phyloP scores from a whole-genome alignment of 2,329 filamentous ascomycete genomes.

The Penicillium concentricum region DNA sequence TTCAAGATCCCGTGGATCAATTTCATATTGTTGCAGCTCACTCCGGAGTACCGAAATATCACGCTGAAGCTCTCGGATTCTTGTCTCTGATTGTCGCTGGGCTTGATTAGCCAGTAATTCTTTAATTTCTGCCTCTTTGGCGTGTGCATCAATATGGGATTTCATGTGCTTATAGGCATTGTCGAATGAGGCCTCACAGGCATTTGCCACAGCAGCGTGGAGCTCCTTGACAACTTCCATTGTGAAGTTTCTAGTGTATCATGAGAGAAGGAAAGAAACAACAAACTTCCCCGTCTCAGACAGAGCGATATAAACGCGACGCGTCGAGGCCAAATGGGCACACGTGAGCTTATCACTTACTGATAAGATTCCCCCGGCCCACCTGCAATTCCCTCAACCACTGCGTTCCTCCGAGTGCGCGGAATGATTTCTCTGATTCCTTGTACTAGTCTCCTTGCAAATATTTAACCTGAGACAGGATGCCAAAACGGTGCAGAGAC shows the following conservation, averaged over 20 bases:
- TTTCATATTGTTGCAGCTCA: conserved; percentile 20
- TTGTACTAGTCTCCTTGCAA: not conserved
- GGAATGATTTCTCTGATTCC: not conserved
- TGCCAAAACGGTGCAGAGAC: conserved; percentile 35
- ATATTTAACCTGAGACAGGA: conserved; percentile 14
- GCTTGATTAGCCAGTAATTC: conserved; percentile 21
- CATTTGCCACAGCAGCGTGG: conserved; percentile 29
- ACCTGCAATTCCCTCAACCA: not conserved
- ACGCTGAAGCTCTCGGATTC: conserved; percentile 21
- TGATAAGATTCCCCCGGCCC: not conserved
- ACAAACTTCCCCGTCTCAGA: not conserved
- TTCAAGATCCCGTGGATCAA: conserved; percentile 5
- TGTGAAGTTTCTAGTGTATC: not conserved
- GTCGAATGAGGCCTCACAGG: conserved; percentile 29
- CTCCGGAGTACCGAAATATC: conserved; percentile 23
- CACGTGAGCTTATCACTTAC: conserved; percentile 8
- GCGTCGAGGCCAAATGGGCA: conserved; percentile 7
- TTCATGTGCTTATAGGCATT: conserved; percentile 28
- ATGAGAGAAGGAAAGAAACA: not conserved
- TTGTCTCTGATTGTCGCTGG: conserved; percentile 14
- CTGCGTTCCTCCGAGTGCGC: not conserved
- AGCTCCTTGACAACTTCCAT: conserved; percentile 36
- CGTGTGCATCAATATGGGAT: conserved; percentile 24
- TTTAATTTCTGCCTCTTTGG: conserved; percentile 24
- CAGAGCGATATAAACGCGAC: not conserved